Conservation (phyloP, 257 asterid genomes). For the Jaltomata sinuosa region DNA sequence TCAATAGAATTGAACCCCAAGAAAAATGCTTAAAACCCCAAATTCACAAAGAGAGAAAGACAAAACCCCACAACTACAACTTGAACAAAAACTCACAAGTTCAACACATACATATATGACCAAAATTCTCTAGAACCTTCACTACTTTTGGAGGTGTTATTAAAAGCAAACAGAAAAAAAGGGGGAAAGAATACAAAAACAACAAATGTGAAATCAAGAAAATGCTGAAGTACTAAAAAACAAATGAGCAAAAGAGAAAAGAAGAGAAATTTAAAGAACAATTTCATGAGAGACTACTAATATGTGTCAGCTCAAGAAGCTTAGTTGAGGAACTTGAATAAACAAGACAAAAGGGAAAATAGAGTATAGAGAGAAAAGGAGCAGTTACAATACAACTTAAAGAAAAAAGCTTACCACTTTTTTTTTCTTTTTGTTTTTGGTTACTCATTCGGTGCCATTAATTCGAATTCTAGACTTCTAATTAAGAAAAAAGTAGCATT, state of each 20-base stretch:
- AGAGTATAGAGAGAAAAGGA: too few species aligned
- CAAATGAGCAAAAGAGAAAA: not conserved
- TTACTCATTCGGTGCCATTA: too few species aligned
- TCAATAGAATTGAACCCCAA: not conserved
- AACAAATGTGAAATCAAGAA: not conserved
- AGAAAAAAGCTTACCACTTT: too few species aligned
- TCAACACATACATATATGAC: not conserved
- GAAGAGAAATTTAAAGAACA: too few species aligned
- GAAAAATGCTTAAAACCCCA: not conserved
- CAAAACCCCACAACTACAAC: not conserved
- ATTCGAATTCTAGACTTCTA: too few species aligned
- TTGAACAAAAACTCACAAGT: not conserved
- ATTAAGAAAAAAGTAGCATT: too few species aligned
- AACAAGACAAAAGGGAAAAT: too few species aligned
- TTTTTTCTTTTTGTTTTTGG: too few species aligned
- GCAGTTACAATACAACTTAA: too few species aligned
- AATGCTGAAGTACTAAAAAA: not conserved
- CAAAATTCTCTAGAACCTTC: not conserved
- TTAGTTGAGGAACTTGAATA: too few species aligned
- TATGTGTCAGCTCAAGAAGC: too few species aligned
- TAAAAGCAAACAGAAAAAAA: not conserved
- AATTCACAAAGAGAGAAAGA: not conserved
- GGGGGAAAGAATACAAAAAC: not conserved
- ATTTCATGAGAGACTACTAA: too few species aligned
- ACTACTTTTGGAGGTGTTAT: not conserved